Conservation (phyloP, 495 filamentous ascomycete species). For the Penicillium cinerascens region DNA sequence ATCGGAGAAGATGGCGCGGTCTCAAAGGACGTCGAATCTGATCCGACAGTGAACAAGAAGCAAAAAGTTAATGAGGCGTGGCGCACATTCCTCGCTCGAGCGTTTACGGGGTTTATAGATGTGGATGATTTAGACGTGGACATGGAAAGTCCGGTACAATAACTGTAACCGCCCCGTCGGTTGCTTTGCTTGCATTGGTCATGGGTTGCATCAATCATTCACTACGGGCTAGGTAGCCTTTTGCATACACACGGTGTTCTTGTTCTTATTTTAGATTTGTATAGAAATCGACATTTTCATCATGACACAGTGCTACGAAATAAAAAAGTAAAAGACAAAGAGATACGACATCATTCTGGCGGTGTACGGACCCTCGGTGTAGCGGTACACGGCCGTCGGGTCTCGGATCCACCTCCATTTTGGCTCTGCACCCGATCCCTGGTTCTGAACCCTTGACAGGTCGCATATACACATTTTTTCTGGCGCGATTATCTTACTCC, state of each 20-base stretch:
- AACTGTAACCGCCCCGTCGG: background rate
- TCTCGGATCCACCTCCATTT: background rate
- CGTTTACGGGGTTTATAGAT: slow-evolving; percentile 72
- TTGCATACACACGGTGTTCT: background rate
- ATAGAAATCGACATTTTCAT: background rate
- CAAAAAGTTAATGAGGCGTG: slow-evolving; percentile 53
- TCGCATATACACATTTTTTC: too few relatives aligned
- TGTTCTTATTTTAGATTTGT: background rate
- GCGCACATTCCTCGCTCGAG: slow-evolving; percentile 72
- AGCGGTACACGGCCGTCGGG: background rate
- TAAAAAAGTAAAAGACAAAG: slow-evolving; percentile 5
- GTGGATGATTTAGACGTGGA: slow-evolving; percentile 50
- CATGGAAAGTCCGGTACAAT: background rate
- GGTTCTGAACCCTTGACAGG: background rate
- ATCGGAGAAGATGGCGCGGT: slow-evolving; percentile 59
- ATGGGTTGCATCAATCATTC: background rate
- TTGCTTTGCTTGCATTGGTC: slow-evolving; percentile 9
- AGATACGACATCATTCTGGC: slow-evolving; percentile 22
- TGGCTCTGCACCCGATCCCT: background rate
- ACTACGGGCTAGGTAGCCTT: background rate
- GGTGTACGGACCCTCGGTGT: slow-evolving; percentile 8
- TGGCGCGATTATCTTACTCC: too few relatives aligned
- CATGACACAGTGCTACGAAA: background rate
- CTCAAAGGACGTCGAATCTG: slow-evolving; percentile 13
- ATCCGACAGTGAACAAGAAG: slow-evolving; percentile 36